Evolutionary conservation across 2,329 filamentous ascomycete species (phyloP).

Genomic region (Zymoseptoria brevis): DNA sequence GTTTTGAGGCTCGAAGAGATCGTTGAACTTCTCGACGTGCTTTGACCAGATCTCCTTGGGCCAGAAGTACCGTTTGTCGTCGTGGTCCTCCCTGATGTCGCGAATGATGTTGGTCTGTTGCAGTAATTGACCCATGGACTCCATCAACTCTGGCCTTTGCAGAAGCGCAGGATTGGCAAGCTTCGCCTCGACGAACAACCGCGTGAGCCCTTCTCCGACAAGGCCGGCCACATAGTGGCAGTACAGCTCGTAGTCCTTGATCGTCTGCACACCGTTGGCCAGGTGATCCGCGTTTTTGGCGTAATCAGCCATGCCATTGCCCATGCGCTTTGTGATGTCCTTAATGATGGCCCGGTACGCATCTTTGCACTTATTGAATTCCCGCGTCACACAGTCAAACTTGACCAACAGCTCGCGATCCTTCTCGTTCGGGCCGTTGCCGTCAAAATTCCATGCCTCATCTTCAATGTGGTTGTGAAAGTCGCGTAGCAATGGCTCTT

Average conservation of each 20-base stretch:
- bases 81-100: conserved; percentile 82
- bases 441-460: conserved; percentile 85
- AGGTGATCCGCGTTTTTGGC: conserved; percentile 68
- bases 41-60: conserved; percentile 96
- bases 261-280: conserved; percentile 67
- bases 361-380: conserved; percentile 82
- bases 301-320: conserved; percentile 97
- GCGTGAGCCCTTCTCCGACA: conserved; percentile 89
- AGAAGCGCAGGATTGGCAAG: conserved; percentile 80
- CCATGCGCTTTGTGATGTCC: conserved; percentile 91
- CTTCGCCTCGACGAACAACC: conserved; percentile 77
- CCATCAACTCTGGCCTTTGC: conserved; percentile 69
- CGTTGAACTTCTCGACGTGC: conserved; percentile 81
- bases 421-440: conserved; percentile 85
- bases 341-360: conserved; percentile 79
- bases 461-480: conserved; percentile 72
- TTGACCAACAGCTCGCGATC: conserved; percentile 86
- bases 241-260: conserved; percentile 90
- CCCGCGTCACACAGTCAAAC: conserved; percentile 77
- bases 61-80: conserved; percentile 86
- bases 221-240: conserved; percentile 98
- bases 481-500: conserved; percentile 75
- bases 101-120: conserved; percentile 99
- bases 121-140: conserved; percentile 94
- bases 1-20: conserved; percentile 78